These are phyloP conservation scores for Trichoderma virens DNA, from an alignment of 495 filamentous ascomycete species.

Conservation along the genomic window DNA sequence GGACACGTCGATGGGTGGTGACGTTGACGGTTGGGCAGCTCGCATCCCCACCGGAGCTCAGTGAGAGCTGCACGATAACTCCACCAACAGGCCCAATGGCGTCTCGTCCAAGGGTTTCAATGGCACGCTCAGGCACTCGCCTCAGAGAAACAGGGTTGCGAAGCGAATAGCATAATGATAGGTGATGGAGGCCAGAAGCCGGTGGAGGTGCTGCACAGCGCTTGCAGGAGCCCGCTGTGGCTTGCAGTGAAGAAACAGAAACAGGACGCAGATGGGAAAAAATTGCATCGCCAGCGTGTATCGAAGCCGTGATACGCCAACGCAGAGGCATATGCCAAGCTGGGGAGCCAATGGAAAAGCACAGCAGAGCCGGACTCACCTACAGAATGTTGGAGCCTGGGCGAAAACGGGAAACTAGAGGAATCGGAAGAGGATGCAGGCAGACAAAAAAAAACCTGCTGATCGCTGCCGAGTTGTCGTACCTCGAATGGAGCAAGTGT, in stretches of 20 bases:
- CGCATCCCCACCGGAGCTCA: neutral
- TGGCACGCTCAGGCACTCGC: neutral
- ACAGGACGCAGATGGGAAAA: neutral
- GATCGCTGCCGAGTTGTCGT: neutral
- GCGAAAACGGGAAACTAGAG: neutral
- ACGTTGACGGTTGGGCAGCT: constrained; percentile 1
- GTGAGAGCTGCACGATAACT: neutral
- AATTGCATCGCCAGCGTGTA: neutral
- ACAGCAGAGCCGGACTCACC: neutral
- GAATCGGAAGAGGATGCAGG: neutral
- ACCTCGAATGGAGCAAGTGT: neutral
- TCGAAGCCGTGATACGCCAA: neutral
- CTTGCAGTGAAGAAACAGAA: neutral
- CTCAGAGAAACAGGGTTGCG: neutral
- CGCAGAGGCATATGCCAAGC: neutral
- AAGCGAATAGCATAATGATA: neutral
- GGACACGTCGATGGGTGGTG: constrained; percentile 4
- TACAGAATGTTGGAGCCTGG: neutral
- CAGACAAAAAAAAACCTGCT: neutral
- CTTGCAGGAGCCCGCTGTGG: neutral
- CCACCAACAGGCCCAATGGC: neutral
- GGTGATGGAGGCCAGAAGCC: neutral
- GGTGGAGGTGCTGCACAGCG: neutral
- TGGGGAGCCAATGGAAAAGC: neutral
- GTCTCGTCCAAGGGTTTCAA: neutral